These are phyloP conservation scores for Phylloporus sp. DNA, from an alignment of 768 basidiomycete species.

Conservation along the genomic window DNA sequence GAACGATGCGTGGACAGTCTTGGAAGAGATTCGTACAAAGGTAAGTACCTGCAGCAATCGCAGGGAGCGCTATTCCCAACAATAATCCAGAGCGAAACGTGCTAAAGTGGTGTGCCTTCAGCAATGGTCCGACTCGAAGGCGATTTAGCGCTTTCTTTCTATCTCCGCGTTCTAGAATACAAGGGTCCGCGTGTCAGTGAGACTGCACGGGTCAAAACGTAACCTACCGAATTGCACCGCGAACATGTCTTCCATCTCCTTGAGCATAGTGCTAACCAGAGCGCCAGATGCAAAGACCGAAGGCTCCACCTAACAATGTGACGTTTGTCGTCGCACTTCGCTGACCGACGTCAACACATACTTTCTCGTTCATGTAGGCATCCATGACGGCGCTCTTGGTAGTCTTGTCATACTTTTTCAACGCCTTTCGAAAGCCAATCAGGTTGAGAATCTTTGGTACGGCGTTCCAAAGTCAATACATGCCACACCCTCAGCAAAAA, in stretches of 20 bases:
- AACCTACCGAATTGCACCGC: conserved; percentile 67
- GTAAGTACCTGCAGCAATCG: conserved; percentile 58
- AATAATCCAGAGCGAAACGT: conserved; percentile 70
- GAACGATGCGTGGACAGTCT: not conserved
- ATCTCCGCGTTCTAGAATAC: conserved; percentile 55
- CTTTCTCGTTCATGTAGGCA: conserved; percentile 80
- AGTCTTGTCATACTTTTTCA: conserved; percentile 82
- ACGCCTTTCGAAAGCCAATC: conserved; percentile 80
- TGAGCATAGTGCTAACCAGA: conserved; percentile 60
- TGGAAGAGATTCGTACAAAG: conserved; percentile 35
- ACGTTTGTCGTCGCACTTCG: not conserved
- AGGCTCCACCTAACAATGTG: conserved; percentile 50
- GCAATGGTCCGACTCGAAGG: conserved; percentile 49
- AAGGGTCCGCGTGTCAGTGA: not conserved
- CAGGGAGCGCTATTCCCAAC: conserved; percentile 68
- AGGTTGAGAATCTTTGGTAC: conserved; percentile 70
- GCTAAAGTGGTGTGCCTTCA: conserved; percentile 66
- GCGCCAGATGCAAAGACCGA: conserved; percentile 63
- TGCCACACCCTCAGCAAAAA: not conserved
- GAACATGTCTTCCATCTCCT: conserved; percentile 71
- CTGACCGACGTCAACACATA: conserved; percentile 18
- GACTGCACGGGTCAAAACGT: too few relatives aligned
- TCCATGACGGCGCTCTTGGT: conserved; percentile 70
- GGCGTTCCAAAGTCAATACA: not conserved
- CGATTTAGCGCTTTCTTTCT: conserved; percentile 68